Evolutionary conservation across 2,329 filamentous ascomycete genomes (phyloP).

Genomic region (Pestalotiopsis sp.): DNA sequence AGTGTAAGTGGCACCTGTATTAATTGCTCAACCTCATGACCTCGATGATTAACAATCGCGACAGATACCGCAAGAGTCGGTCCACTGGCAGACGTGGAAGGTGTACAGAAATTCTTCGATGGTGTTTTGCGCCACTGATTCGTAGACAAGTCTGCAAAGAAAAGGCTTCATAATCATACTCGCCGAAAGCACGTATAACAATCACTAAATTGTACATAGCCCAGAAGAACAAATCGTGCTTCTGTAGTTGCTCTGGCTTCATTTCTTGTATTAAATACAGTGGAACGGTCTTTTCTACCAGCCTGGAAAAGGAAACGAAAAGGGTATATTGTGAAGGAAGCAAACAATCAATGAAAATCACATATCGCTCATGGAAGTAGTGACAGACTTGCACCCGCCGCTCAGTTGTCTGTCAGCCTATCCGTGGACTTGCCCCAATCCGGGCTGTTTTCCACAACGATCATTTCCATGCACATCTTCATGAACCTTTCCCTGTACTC

Average conservation of each 20-base stretch:
- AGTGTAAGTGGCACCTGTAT: constrained; percentile 48
- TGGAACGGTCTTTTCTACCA: not conserved
- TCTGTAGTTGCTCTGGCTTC: not conserved
- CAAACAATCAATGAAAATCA: not conserved
- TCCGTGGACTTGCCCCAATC: constrained; percentile 7
- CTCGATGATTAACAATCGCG: not conserved
- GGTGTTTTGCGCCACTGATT: not conserved
- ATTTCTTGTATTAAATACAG: not conserved
- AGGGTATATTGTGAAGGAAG: not conserved
- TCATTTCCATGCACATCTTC: constrained; percentile 49
- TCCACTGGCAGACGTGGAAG: not conserved
- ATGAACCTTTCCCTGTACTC: constrained; percentile 66
- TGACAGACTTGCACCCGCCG: too few relatives aligned
- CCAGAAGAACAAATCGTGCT: not conserved
- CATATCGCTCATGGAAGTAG: not conserved
- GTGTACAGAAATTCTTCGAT: not conserved
- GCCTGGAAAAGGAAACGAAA: not conserved
- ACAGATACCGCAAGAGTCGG: constrained; percentile 2
- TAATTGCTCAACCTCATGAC: not conserved
- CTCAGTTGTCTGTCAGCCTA: not conserved
- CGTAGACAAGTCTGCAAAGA: not conserved
- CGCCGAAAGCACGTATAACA: not conserved
- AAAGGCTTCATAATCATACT: not conserved
- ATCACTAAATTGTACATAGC: not conserved
- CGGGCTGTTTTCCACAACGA: constrained; percentile 33